Evolutionary conservation across 192 early-diverging fungal genomes (phyloP).

Genomic region (Piromyces finnis): DNA sequence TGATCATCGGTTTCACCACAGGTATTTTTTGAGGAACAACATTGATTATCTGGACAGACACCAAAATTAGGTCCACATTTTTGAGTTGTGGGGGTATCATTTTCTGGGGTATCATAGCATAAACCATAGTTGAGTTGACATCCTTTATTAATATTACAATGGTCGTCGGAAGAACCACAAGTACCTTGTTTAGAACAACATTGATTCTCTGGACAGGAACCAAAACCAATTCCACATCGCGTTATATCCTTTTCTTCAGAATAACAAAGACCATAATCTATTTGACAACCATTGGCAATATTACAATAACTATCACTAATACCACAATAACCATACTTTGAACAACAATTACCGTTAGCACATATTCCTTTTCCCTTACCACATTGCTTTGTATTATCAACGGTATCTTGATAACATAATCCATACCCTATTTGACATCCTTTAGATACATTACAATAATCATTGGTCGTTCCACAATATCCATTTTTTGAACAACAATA

Average conservation of each 20-base stretch:
- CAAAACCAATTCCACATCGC: not conserved
- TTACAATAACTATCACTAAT: not conserved
- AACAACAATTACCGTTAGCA: not conserved
- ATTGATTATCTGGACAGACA: too few species aligned
- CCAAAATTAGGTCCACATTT: too few species aligned
- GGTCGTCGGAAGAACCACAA: not conserved
- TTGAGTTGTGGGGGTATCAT: too few species aligned
- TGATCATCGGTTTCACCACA: too few species aligned
- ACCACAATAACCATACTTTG: not conserved
- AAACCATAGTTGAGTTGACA: not conserved
- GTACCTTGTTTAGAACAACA: not conserved
- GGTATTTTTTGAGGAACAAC: too few species aligned
- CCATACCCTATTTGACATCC: too few species aligned
- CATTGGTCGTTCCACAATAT: too few species aligned
- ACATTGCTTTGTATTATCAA: not conserved
- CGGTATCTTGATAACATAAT: not conserved
- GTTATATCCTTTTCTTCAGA: too few species aligned
- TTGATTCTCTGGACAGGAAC: not conserved
- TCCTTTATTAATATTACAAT: not conserved
- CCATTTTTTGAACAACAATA: too few species aligned
- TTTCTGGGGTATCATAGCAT: too few species aligned
- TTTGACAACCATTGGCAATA: not conserved
- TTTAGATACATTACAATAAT: too few species aligned
- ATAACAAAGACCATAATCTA: not conserved
- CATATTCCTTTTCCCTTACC: not conserved